phyloP scores from a whole-genome alignment of 495 filamentous ascomycete genomes.

The Trichoderma orchidacearum region DNA sequence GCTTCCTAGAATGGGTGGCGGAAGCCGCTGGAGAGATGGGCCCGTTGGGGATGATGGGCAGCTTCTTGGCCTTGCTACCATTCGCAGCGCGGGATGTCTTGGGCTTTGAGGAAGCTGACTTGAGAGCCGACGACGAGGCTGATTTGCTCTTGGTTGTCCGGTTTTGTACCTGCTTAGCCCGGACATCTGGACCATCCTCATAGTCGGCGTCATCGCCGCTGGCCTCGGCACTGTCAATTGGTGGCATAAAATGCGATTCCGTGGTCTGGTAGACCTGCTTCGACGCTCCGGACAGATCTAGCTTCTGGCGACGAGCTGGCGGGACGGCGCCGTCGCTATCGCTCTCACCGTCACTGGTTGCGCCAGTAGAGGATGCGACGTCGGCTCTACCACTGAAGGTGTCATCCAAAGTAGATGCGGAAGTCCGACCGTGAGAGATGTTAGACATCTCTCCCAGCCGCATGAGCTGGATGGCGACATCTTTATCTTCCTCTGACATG shows the following conservation, averaged over 20 bases:
- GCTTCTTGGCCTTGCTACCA: slow-evolving; percentile 45
- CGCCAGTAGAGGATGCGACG: slow-evolving; percentile 68
- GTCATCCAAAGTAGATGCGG: slow-evolving; percentile 87
- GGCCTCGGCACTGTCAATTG: slow-evolving; percentile 55
- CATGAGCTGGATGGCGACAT: slow-evolving; percentile 93
- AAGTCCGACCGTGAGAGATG: slow-evolving; percentile 77
- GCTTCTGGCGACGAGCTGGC: slow-evolving; percentile 43
- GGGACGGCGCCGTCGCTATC: slow-evolving; percentile 61
- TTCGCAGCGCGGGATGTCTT: slow-evolving; percentile 23
- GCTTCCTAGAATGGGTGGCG: slow-evolving; percentile 61
- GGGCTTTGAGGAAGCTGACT: slow-evolving; percentile 24
- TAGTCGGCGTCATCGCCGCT: slow-evolving; percentile 59
- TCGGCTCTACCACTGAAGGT: slow-evolving; percentile 81
- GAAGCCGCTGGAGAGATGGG: slow-evolving; percentile 57
- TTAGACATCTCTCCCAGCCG: slow-evolving; percentile 85
- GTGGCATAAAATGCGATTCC: slow-evolving; percentile 47
- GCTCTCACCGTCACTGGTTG: slow-evolving; percentile 66
- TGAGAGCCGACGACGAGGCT: slow-evolving; percentile 14
- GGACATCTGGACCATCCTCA: slow-evolving; percentile 31
- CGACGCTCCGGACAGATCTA: slow-evolving; percentile 33
- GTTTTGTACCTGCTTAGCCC: slow-evolving; percentile 19
- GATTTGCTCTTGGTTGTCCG: slow-evolving; percentile 15
- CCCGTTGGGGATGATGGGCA: slow-evolving; percentile 16
- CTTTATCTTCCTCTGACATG: slow-evolving; percentile 96
- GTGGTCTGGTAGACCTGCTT: slow-evolving; percentile 39